phyloP scores from a whole-genome alignment of 2,329 filamentous ascomycete species.

The Hypomyces rosellus region DNA sequence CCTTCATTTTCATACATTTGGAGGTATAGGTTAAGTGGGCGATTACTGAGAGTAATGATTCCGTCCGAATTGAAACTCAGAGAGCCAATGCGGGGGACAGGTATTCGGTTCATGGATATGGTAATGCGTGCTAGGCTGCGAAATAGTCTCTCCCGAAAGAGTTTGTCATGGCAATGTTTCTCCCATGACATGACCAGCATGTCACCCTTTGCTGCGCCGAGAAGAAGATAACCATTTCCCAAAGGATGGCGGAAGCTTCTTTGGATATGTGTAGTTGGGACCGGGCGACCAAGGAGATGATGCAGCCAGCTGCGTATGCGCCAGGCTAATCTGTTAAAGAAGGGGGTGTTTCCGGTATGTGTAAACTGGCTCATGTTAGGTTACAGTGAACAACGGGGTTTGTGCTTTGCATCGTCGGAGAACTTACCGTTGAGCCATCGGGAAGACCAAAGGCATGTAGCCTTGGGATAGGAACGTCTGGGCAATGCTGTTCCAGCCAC shows the following conservation, averaged over 20 bases:
- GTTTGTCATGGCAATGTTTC: conserved; percentile 13
- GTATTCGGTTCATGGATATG: conserved; percentile 17
- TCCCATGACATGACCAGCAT: conserved; percentile 3
- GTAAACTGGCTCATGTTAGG: too few species aligned
- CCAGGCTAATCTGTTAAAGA: too few species aligned
- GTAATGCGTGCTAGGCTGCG: conserved; percentile 20
- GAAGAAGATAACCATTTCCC: too few species aligned
- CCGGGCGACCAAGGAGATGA: too few species aligned
- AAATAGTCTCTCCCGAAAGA: conserved; percentile 17
- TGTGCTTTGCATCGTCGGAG: background rate
- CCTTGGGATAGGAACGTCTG: conserved; percentile 27
- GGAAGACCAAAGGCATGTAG: conserved; percentile 17
- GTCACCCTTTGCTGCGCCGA: conserved; percentile 5
- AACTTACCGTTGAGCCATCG: conserved; percentile 5
- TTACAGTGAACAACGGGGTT: too few species aligned
- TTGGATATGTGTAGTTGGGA: too few species aligned
- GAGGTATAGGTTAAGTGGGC: conserved; percentile 25
- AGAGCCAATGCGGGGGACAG: conserved; percentile 28
- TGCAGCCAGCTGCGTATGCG: too few species aligned
- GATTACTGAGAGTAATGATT: conserved; percentile 25
- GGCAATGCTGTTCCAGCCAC: conserved; percentile 32
- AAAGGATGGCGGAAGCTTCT: too few species aligned
- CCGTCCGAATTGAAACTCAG: conserved; percentile 22
- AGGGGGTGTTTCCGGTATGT: too few species aligned
- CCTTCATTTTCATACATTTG: conserved; percentile 29